phyloP scores from a whole-genome alignment of 202 grass and related monocot species.

The Elaeis oleifera region DNA sequence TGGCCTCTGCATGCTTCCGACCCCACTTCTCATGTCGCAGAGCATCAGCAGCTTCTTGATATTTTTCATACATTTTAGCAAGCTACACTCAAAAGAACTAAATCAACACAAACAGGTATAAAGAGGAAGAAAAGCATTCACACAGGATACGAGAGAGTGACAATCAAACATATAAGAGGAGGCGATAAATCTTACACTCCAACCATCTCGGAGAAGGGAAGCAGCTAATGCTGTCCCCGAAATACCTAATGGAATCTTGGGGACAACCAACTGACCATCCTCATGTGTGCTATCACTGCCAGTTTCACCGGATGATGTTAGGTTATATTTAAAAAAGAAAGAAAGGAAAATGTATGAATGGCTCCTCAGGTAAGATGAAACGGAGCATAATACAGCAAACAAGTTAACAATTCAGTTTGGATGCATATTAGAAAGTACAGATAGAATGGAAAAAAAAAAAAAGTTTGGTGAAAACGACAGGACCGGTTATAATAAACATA shows the following conservation, averaged over 20 bases:
- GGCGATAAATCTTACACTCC: slow-evolving; percentile 60
- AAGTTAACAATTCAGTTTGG: too few relatives aligned
- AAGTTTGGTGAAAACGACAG: too few relatives aligned
- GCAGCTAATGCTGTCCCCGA: slow-evolving; percentile 93
- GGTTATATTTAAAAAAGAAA: not conserved
- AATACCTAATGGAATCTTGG: slow-evolving; percentile 69
- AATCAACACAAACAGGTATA: slow-evolving; percentile 19
- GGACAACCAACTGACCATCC: slow-evolving; percentile 56
- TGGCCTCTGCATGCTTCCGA: slow-evolving; percentile 80
- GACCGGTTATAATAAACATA: too few relatives aligned
- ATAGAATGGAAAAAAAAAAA: too few relatives aligned
- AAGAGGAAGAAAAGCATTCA: not conserved
- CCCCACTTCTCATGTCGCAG: slow-evolving; percentile 82
- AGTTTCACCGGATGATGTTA: slow-evolving; percentile 34
- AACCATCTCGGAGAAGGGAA: slow-evolving; percentile 91
- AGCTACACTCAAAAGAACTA: slow-evolving; percentile 45
- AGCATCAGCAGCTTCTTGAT: slow-evolving; percentile 96
- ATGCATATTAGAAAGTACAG: too few relatives aligned
- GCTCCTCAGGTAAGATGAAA: too few relatives aligned
- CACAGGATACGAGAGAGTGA: slow-evolving; percentile 2
- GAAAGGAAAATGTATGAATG: too few relatives aligned
- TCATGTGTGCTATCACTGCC: slow-evolving; percentile 22
- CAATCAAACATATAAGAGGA: not conserved
- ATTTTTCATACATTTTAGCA: slow-evolving; percentile 96
- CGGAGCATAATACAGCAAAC: too few relatives aligned